Percentiles rank a stretch among this genome's conserved stretches.
phyloP scores from a whole-genome alignment of 169 alveolate species.

The Sarcocystis neurona region DNA sequence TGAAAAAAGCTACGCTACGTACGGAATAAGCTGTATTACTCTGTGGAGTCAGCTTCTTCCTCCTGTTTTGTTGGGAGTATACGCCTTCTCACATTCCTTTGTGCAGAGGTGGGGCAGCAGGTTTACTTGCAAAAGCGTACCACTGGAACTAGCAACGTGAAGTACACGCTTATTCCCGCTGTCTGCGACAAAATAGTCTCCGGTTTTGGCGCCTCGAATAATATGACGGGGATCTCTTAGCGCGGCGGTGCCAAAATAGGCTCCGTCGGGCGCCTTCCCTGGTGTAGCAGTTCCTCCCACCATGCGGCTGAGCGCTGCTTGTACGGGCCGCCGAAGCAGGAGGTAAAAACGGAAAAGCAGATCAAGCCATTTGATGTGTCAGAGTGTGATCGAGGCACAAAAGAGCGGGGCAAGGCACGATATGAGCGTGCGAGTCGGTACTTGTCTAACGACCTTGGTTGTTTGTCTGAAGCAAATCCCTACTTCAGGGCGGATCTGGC shows the following conservation, averaged over 20 bases:
- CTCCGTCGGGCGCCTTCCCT: conserved; percentile 56
- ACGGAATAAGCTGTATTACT: too few relatives aligned
- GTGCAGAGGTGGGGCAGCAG: too few relatives aligned
- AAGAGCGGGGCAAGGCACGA: neutral
- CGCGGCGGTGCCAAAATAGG: conserved; percentile 13
- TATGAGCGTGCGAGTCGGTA: neutral
- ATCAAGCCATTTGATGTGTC: neutral
- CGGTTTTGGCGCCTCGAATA: conserved; percentile 21
- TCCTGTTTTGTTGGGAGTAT: too few relatives aligned
- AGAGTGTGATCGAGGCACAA: neutral
- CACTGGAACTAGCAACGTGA: conserved; percentile 41
- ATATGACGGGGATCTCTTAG: conserved; percentile 44
- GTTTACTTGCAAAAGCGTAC: neutral
- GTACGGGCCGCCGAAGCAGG: neutral
- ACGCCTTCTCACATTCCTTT: too few relatives aligned
- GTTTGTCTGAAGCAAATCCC: neutral
- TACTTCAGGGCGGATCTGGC: too few relatives aligned
- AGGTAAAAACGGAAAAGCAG: neutral
- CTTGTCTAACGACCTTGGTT: neutral
- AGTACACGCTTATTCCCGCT: conserved; percentile 41
- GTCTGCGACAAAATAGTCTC: conserved; percentile 51
- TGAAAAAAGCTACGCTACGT: too few relatives aligned
- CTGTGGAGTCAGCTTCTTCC: too few relatives aligned
- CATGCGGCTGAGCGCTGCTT: conserved; percentile 45
- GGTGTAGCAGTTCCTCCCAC: conserved; percentile 58